phyloP scores from a whole-genome alignment of 164 flowering plant species.

The Liquidambar formosana region DNA sequence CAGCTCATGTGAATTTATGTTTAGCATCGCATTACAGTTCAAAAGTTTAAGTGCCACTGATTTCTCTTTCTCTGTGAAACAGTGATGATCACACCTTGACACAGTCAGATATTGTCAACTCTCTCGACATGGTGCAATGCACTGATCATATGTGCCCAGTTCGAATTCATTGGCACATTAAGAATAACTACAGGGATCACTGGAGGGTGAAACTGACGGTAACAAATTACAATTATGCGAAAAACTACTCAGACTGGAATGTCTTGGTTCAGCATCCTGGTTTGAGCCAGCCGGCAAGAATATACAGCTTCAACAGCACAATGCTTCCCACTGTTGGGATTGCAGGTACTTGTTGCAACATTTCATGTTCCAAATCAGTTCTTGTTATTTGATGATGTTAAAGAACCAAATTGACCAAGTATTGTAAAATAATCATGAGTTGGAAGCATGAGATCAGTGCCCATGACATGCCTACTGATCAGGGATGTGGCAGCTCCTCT shows the following conservation, averaged over 20 bases:
- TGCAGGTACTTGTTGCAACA: slow-evolving; percentile 28
- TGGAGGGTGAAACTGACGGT: slow-evolving; percentile 71
- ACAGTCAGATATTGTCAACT: neutral
- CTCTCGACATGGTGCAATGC: slow-evolving; percentile 39
- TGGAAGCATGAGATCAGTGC: no score
- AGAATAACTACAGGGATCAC: slow-evolving; percentile 47
- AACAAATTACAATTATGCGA: slow-evolving; percentile 46
- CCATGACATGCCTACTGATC: no score
- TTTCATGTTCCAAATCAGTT: neutral
- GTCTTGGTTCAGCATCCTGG: slow-evolving; percentile 67
- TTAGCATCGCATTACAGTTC: neutral
- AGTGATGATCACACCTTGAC: slow-evolving; percentile 9
- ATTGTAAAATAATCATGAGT: no score
- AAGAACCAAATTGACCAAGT: no score
- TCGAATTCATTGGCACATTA: slow-evolving; percentile 69
- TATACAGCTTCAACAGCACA: slow-evolving; percentile 59
- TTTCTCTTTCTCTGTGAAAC: slow-evolving; percentile 3
- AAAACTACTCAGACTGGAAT: slow-evolving; percentile 62
- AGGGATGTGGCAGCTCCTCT: no score
- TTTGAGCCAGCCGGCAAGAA: slow-evolving; percentile 25
- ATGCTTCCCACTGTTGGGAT: slow-evolving; percentile 35
- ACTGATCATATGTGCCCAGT: slow-evolving; percentile 72
- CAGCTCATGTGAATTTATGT: neutral
- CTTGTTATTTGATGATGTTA: no score
- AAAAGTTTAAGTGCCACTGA: no score